Evolutionary conservation across 148 eudicot species (phyloP).

Genomic region (Chenopodium suecicum): DNA sequence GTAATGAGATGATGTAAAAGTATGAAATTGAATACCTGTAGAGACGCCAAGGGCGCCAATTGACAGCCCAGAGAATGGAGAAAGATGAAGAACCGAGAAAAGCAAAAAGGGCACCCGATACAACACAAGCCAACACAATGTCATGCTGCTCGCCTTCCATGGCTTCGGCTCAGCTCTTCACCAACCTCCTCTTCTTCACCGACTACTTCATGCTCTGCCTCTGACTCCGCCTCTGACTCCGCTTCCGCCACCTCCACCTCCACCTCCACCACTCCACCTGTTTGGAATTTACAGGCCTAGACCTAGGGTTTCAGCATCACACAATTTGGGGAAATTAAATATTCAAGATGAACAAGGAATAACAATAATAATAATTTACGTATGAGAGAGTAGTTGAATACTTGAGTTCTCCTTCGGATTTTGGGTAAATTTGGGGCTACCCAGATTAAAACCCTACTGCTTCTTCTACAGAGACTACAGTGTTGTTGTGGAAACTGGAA

Average conservation of each 20-base stretch:
- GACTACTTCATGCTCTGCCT: conserved; percentile 28
- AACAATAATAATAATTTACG: no score
- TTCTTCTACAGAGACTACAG: no score
- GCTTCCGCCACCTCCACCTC: no score
- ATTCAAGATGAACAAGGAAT: no score
- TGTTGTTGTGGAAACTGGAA: neutral
- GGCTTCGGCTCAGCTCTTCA: conserved; percentile 18
- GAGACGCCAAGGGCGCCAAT: conserved; percentile 99
- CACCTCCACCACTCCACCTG: no score
- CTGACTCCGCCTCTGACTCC: no score
- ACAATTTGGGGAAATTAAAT: no score
- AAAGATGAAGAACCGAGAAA: conserved; percentile 66
- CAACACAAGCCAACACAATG: conserved; percentile 60
- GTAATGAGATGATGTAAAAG: no score
- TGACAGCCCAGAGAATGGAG: conserved; percentile 88
- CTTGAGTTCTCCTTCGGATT: neutral
- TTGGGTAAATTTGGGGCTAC: neutral
- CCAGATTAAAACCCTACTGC: neutral
- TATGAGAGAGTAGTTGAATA: neutral
- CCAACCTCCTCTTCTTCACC: conserved; percentile 30
- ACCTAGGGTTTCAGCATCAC: neutral
- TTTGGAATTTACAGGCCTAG: neutral
- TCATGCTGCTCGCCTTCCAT: conserved; percentile 59
- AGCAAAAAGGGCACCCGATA: conserved; percentile 69
- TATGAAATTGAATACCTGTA: conserved; percentile 46